Evolutionary conservation across 2,329 filamentous ascomycete species (phyloP).

Genomic region (Mollisia scopiformis): DNA sequence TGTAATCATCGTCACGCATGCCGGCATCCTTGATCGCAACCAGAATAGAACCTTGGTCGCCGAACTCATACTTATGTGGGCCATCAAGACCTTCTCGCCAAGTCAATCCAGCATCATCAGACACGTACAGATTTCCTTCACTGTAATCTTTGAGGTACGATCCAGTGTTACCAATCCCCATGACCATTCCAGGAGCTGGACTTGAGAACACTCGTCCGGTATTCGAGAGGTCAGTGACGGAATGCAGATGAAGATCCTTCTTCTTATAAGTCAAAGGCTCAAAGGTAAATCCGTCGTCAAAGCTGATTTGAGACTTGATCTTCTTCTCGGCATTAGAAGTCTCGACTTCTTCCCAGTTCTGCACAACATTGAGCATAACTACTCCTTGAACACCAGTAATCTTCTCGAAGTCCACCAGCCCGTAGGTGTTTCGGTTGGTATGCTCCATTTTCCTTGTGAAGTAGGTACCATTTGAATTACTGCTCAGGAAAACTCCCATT

Average conservation of each 20-base stretch:
- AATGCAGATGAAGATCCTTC: slow-evolving; percentile 81
- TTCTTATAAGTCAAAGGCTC: slow-evolving; percentile 69
- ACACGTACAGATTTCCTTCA: slow-evolving; percentile 83
- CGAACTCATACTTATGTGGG: slow-evolving; percentile 95
- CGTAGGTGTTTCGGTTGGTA: slow-evolving; percentile 79
- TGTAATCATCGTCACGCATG: too few species aligned
- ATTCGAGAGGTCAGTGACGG: slow-evolving; percentile 83
- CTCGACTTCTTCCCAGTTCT: slow-evolving; percentile 80
- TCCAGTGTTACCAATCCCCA: slow-evolving; percentile 93
- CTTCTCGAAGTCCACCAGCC: slow-evolving; percentile 94
- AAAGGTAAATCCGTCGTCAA: slow-evolving; percentile 92
- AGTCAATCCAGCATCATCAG: slow-evolving; percentile 84
- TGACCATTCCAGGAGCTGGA: slow-evolving; percentile 87
- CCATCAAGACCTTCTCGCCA: slow-evolving; percentile 79
- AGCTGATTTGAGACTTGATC: slow-evolving; percentile 82
- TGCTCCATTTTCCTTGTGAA: slow-evolving; percentile 91
- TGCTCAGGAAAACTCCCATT: slow-evolving; percentile 90
- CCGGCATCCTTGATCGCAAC: slow-evolving; percentile 79
- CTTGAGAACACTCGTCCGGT: slow-evolving; percentile 89
- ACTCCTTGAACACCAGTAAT: slow-evolving; percentile 90
- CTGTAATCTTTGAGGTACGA: slow-evolving; percentile 69
- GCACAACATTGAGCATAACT: slow-evolving; percentile 84
- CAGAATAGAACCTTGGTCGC: slow-evolving; percentile 87
- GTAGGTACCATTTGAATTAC: slow-evolving; percentile 96
- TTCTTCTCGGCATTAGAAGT: slow-evolving; percentile 61